Base-by-base conservation (phyloP, 2,329 filamentous ascomycete genomes). In the Aureobasidium sp. region DNA sequence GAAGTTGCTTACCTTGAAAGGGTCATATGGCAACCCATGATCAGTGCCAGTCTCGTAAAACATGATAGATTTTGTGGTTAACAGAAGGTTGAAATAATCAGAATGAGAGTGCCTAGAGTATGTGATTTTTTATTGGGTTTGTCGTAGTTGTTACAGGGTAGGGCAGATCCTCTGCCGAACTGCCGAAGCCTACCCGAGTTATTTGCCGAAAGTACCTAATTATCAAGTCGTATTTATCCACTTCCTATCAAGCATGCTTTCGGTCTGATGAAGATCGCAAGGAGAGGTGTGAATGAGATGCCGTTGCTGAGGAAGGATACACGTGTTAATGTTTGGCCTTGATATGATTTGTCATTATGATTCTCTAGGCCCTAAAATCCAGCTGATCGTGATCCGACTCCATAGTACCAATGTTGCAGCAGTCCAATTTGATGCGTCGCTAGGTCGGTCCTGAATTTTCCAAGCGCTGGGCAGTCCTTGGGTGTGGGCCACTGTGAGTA, bases 1-100 rank as follows among this genome's bases (percentile, higher is more conserved):
- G 3, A 10, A 32, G 3, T 10, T 30, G 45, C 53, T 41, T 66
- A 79, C 78, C 72, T 84, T 84, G 75, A 82, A 84, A 3, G 81
- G 81, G 65, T 83, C 81, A 65, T 79, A 73, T 0, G 79, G 79
- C 0, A 83, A 73, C 11, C 76, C 76, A 66, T 83, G 81, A 27
- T 78, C 73, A 42, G 76, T 45, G 41, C 80, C 80, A 2, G 81
- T 80, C 67, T 79, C 72, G 69, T 83, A 83, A 70, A 82, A 82
- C 73, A 83, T 79, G 42, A 37, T 47, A 21, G 1, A 37, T 14
- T 13, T 29, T 44, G 6, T 25, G 21, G 14, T 47, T 2, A 8
- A 13, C 1, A 25, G 11, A 14, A 29, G 11, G 6, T 9, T 42
- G 3, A 4, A 37, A 5, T 4, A 37, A 37, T 14, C 34, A 16